These are phyloP conservation scores for Ajuga reptans DNA, from an alignment of 305 asterid genomes.

Conservation along the genomic window DNA sequence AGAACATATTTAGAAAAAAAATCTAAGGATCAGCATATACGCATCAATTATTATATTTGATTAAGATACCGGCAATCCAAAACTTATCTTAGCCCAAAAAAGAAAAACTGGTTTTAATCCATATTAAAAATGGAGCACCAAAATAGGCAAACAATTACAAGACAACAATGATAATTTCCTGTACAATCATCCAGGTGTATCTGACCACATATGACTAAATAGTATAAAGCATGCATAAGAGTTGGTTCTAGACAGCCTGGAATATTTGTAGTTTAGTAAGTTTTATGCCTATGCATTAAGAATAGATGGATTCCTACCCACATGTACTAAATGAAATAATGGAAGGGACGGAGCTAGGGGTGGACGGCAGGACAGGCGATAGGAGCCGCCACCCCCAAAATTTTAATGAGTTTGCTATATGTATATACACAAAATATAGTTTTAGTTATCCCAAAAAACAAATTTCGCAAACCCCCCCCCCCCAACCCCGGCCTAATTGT, in stretches of 20 bases:
- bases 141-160: conserved; percentile 9
- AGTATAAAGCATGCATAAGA: conserved; percentile 7
- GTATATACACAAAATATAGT: no score
- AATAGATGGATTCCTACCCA: conserved; percentile 18
- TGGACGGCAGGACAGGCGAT: no score
- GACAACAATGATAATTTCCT: not conserved
- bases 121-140: not conserved
- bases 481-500: no score
- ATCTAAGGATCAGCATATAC: not conserved
- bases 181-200: conserved; percentile 13
- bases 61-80: conserved; percentile 9
- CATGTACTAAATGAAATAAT: conserved; percentile 4
- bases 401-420: no score
- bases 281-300: not conserved
- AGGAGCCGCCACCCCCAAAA: no score
- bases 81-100: not conserved
- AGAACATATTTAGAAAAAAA: not conserved
- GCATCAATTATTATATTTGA: not conserved
- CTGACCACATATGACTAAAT: conserved; percentile 13
- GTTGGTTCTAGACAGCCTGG: conserved; percentile 25
- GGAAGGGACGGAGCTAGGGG: not conserved
- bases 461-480: no score
- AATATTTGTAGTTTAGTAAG: conserved; percentile 26
- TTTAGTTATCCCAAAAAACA: no score
- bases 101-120: not conserved